A percentile compares a stretch with the other conserved stretches of the same genome.
Evolutionary conservation across 129 eudicot genomes (phyloP).

Genomic region (Flaveria robusta): DNA sequence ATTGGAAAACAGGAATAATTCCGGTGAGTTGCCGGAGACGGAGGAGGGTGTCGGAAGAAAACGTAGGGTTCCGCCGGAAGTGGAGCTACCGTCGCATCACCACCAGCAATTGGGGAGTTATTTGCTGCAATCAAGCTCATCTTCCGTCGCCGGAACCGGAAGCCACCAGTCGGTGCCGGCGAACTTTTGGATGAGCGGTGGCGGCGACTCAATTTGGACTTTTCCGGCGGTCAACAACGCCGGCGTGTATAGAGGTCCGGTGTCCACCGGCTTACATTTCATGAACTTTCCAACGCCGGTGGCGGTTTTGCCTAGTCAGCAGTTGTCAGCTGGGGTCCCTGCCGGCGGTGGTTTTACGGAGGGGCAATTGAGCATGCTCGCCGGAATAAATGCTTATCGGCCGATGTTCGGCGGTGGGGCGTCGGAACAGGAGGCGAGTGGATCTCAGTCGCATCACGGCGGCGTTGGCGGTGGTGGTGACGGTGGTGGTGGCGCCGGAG

Average conservation of each 20-base stretch:
- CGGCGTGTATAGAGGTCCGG: constrained; percentile 72
- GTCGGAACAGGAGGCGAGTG: constrained; percentile 70
- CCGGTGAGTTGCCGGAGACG: constrained; percentile 54
- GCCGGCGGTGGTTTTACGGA: constrained; percentile 50
- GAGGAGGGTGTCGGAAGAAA: constrained; percentile 56
- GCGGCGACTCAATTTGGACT: constrained; percentile 86
- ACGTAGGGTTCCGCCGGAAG: constrained; percentile 43
- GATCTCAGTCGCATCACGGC: constrained; percentile 51
- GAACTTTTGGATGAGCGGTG: constrained; percentile 86
- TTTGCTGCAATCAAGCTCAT: constrained; percentile 58
- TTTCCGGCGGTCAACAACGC: constrained; percentile 61
- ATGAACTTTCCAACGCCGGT: constrained; percentile 89
- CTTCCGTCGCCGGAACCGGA: constrained; percentile 1
- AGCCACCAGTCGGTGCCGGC: constrained; percentile 63
- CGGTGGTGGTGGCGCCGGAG: constrained; percentile 22
- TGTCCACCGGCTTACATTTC: constrained; percentile 84
- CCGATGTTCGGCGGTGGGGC: constrained; percentile 47
- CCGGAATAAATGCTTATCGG: constrained; percentile 63
- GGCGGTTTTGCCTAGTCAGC: constrained; percentile 70
- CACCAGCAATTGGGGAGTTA: constrained; percentile 58
- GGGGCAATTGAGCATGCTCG: constrained; percentile 68
- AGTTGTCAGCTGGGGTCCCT: constrained; percentile 34
- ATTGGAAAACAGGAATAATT: constrained; percentile 50
- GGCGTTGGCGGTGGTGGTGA: constrained; percentile 44
- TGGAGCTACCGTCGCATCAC: constrained; percentile 43